These are phyloP conservation scores for Apiospora aurea DNA, from an alignment of 2,329 filamentous ascomycete genomes.

Conservation along the genomic window DNA sequence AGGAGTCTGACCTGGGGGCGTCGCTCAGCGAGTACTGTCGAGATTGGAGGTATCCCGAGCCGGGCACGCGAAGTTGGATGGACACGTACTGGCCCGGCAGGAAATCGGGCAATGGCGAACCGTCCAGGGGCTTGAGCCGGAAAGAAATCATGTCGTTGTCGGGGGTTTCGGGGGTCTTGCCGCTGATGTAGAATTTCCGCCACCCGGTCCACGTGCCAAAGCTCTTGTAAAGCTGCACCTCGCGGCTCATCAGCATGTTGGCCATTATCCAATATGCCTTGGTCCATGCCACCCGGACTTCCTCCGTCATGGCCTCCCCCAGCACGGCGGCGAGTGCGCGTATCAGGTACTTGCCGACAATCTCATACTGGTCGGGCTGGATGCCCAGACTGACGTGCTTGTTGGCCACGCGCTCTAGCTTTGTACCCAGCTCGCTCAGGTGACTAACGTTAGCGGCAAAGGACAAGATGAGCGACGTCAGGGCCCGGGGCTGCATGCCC, in stretches of 20 bases:
- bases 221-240: constrained; percentile 67
- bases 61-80: constrained; percentile 63
- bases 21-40: constrained; percentile 79
- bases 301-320: constrained; percentile 69
- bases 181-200: constrained; percentile 70
- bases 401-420: constrained; percentile 67
- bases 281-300: constrained; percentile 71
- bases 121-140: constrained; percentile 70
- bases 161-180: constrained; percentile 68
- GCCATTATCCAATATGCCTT: constrained; percentile 78
- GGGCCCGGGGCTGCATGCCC: constrained; percentile 65
- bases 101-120: constrained; percentile 65
- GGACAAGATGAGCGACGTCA: constrained; percentile 70
- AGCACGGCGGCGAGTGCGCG: constrained; percentile 72
- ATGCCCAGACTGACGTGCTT: constrained; percentile 78
- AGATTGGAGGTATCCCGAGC: constrained; percentile 63
- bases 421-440: constrained; percentile 60
- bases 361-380: constrained; percentile 71
- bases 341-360: constrained; percentile 74
- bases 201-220: constrained; percentile 71
- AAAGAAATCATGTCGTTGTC: constrained; percentile 73
- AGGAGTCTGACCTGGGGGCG: constrained; percentile 65
- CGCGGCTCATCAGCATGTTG: constrained; percentile 73
- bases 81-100: constrained; percentile 78
- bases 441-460: constrained; percentile 76